Evolutionary conservation across 1,139 yeast genomes (phyloP).

Genomic region (Geotrichum klebahnii): DNA sequence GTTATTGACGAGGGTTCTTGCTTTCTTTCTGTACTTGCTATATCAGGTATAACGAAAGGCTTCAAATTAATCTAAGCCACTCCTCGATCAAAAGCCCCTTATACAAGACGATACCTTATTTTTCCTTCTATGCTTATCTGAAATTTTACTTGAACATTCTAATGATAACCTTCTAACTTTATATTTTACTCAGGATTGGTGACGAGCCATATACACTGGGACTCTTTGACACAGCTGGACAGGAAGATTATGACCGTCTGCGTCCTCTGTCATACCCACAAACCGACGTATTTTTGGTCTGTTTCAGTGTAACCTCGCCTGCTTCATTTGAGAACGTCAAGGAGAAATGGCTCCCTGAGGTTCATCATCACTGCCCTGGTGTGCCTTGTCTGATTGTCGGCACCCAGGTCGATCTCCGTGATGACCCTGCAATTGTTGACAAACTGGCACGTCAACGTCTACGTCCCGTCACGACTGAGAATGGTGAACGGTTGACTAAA

Average conservation of each 20-base stretch:
- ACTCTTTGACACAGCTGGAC: slow-evolving; percentile 98
- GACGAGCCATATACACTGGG: slow-evolving; percentile 96
- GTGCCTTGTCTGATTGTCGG: slow-evolving; percentile 77
- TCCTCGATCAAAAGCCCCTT: no score
- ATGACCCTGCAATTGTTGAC: slow-evolving; percentile 71
- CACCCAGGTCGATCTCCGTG: slow-evolving; percentile 80
- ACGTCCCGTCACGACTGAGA: slow-evolving; percentile 58
- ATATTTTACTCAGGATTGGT: slow-evolving; percentile 52
- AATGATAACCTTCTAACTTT: not conserved
- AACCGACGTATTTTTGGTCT: slow-evolving; percentile 80
- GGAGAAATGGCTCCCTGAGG: slow-evolving; percentile 79
- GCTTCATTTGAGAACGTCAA: slow-evolving; percentile 72
- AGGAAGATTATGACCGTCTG: slow-evolving; percentile 76
- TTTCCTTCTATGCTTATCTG: not conserved
- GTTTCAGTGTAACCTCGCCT: slow-evolving; percentile 83
- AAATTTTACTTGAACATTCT: not conserved
- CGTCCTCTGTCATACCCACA: slow-evolving; percentile 91
- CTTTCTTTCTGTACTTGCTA: no score
- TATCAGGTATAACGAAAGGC: no score
- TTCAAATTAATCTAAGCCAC: no score
- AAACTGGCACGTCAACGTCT: slow-evolving; percentile 60
- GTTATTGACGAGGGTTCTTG: no score
- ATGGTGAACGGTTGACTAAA: slow-evolving; percentile 64
- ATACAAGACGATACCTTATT: no score
- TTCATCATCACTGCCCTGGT: slow-evolving; percentile 79